Percentiles rank a stretch among this genome's conserved stretches.
Evolutionary conservation across 192 early-diverging fungal species (phyloP).

Genomic region (Coemansia erecta): DNA sequence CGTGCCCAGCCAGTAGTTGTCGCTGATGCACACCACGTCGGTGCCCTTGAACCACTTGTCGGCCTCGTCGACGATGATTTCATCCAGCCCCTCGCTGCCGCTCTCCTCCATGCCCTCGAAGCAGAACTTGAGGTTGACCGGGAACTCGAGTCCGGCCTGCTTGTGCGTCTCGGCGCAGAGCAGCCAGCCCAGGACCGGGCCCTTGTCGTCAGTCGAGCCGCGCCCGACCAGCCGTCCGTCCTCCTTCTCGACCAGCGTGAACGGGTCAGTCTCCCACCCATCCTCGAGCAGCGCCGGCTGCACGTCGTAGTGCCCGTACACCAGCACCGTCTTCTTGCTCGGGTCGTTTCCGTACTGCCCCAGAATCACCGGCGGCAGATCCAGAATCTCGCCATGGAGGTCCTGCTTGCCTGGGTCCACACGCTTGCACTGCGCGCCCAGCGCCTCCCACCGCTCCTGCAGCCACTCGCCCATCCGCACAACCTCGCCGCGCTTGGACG

Average conservation of each 20-base stretch:
- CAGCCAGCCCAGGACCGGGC: constrained; percentile 95
- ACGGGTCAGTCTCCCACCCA: constrained; percentile 93
- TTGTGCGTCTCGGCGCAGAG: constrained; percentile 94
- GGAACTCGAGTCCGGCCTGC: constrained; percentile 83
- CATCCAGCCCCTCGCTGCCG: constrained; percentile 94
- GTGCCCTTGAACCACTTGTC: constrained; percentile 85
- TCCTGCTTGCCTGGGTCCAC: constrained; percentile 79
- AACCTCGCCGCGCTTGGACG: constrained; percentile 72
- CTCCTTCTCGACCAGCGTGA: constrained; percentile 79
- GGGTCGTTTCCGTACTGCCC: constrained; percentile 88
- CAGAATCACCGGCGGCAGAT: constrained; percentile 90
- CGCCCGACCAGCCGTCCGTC: constrained; percentile 85
- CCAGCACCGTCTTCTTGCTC: constrained; percentile 91
- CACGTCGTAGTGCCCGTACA: constrained; percentile 99
- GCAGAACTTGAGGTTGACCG: constrained; percentile 95
- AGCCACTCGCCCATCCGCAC: constrained; percentile 91
- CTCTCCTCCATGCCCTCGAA: constrained; percentile 94
- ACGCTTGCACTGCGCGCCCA: constrained; percentile 64
- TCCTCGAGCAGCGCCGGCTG: constrained; percentile 86
- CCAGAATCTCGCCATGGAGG: constrained; percentile 72
- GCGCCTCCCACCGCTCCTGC: constrained; percentile 64
- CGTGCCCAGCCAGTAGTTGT: constrained; percentile 98
- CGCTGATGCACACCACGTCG: constrained; percentile 94
- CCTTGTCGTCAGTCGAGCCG: constrained; percentile 97
- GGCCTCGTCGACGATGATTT: constrained; percentile 81